Percentiles rank a stretch among this genome's conserved stretches.
Conservation (phyloP, 768 basidiomycete genomes). For the Mycena vulgaris region DNA sequence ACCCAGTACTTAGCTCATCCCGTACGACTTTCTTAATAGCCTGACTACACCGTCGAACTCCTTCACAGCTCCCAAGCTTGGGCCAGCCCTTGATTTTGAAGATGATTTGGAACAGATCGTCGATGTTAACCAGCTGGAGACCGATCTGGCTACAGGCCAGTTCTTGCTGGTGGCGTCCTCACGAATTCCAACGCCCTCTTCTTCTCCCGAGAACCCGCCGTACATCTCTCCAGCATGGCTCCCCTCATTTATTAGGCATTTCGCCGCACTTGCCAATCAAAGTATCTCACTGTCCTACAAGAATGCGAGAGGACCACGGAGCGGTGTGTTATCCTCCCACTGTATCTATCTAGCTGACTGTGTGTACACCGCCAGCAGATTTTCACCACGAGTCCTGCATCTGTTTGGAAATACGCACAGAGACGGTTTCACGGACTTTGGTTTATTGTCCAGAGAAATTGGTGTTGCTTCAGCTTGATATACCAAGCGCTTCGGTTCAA, state of each 20-base stretch:
- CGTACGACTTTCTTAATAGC: neutral
- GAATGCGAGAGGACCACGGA: no score
- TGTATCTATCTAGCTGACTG: neutral
- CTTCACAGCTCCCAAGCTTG: neutral
- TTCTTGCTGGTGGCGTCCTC: neutral
- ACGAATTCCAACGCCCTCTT: no score
- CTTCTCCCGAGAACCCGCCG: no score
- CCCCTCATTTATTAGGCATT: no score
- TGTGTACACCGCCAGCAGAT: neutral
- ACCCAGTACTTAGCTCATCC: neutral
- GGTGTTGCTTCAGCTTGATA: neutral
- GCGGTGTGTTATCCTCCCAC: no score
- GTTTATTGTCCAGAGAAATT: neutral
- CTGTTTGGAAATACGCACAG: neutral
- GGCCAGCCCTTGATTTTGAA: neutral
- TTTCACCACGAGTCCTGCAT: neutral
- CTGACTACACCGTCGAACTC: neutral
- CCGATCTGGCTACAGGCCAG: neutral
- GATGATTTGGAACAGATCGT: neutral
- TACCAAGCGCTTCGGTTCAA: neutral
- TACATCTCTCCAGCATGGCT: no score
- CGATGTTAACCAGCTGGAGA: no score
- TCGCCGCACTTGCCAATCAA: no score
- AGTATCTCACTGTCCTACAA: no score
- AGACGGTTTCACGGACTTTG: neutral